Base-by-base conservation (phyloP, 2,329 filamentous ascomycete genomes). In the Clarireedia paspali region DNA sequence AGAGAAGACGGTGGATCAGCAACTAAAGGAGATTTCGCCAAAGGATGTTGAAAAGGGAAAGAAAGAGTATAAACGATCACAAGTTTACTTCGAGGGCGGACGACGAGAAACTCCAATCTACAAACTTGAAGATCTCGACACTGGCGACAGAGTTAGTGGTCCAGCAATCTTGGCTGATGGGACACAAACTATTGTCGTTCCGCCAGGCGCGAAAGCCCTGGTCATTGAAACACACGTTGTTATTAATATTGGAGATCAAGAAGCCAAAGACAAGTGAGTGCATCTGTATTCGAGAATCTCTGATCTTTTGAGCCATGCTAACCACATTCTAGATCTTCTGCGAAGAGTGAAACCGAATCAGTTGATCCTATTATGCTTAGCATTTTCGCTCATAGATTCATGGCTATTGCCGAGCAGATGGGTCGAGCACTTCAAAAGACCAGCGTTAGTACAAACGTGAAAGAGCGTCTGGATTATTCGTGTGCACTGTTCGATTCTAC, bases 401-500 rank as follows among this genome's bases (percentile, higher is more conserved):
- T 91, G 88, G 84, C 85, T 6, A 90, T 91, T 63, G 88, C 88
- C 1, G 88, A 92, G 70, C 88, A 91, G 66, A 91, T 92, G 88
- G 88, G 88, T 1, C 75, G 86, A 54, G 84, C 86, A 12, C 72
- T 91, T 15, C 87, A 91, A 66, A 91, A 91, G 73, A 91, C 87
- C 0, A 88, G 84, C 67, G 85, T 91, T 55, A 88, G 82, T 64
- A 89, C 85, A 1, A 91, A 91, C 64, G 87, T 91, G 67, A 88
- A 92, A 68, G 89, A 92, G 66, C 82, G 88, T 4, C 77, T 92
- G 1, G 89, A 94, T 66, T 94, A 90, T 65, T 91, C 87, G 3
- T 94, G 89, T 61, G 89, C 89, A 27, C 77, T 92, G 1, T 92
- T 92, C 61, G 88, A 91, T 62, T 80, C 83, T 0, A 81, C 83